Base-by-base conservation (phyloP, 257 asterid genomes). In the Capsicum chinense region DNA sequence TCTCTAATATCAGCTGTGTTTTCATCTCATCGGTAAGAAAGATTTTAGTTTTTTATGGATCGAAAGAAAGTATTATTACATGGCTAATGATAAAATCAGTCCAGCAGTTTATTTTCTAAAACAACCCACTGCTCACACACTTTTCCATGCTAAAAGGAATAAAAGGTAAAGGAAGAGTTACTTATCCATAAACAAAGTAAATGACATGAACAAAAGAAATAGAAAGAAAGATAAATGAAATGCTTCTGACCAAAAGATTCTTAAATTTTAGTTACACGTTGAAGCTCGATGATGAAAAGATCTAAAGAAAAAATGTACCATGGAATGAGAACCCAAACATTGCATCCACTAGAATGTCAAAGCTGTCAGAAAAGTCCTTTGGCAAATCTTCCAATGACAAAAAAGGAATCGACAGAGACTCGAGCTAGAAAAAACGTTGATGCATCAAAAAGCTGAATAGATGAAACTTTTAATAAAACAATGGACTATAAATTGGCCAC, bases 271-370 rank as follows among this genome's bases (percentile, higher is more conserved):
- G 12, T 84, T 74, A 68, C 39, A 85, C 73, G 37, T 74, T 50
- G 48, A 60, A 82, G 83, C 54, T 50, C 56, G 60, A 84, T 50
- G 19, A 37, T 2, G 56, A 71, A 37, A 52, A 63, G 39, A 68
- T 33, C 56, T 35, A 70, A 13, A 84, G 17, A 54, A 58, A 74
- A 56, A 62, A 80, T 9, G 6, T 90, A 95, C 99, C 99, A 58
- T 93, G 98, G 90, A 95, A 95, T 60, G 98, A 96, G 91, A 96
- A 94, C 83, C 98, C 99, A 80, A 94, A 94, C 84, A 96, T 90
- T 60, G 98, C 98, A 93, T 96, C 98, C 81, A 96, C 91, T 66
- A 94, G 68, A 83, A 94, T 84, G 87, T 94, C 97, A 78, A 92
- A 96, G 88, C 88, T 92, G 82, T 91, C 88, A 4, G 95, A 92